These are phyloP conservation scores for Moniliella sp. DNA, from an alignment of 1,284 basidiomycete genomes.

Conservation along the genomic window DNA sequence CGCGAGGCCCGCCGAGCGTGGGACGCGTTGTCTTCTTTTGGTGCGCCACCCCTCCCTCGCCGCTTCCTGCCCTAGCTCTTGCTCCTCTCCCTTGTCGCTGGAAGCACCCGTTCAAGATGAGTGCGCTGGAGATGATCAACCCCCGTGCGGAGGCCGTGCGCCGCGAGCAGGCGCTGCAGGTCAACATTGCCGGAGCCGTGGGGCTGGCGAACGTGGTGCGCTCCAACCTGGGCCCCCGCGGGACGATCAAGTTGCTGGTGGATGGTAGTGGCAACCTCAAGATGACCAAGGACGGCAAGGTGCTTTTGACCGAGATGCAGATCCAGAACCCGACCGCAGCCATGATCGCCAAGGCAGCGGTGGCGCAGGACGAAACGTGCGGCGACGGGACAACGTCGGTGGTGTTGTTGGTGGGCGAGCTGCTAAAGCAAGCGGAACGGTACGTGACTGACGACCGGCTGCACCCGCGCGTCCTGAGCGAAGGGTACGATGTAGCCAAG, in stretches of 20 bases:
- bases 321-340: slow-evolving; percentile 93
- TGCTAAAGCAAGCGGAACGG: slow-evolving; percentile 89
- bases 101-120: slow-evolving; percentile 10
- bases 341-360: slow-evolving; percentile 93
- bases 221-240: slow-evolving; percentile 59
- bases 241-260: slow-evolving; percentile 92
- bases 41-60: too few relatives aligned
- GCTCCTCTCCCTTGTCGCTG: too few relatives aligned
- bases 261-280: slow-evolving; percentile 96
- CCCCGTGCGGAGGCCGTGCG: slow-evolving; percentile 65
- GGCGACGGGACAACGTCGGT: slow-evolving; percentile 96
- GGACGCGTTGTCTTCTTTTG: too few relatives aligned
- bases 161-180: slow-evolving; percentile 75
- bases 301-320: slow-evolving; percentile 96
- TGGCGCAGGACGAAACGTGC: slow-evolving; percentile 95
- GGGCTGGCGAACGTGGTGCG: slow-evolving; percentile 92
- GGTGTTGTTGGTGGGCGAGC: slow-evolving; percentile 84
- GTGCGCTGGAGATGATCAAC: slow-evolving; percentile 31
- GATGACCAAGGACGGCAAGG: slow-evolving; percentile 99
- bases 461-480: slow-evolving; percentile 80
- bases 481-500: slow-evolving; percentile 91
- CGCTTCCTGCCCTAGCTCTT: too few relatives aligned
- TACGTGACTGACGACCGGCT: slow-evolving; percentile 96
- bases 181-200: slow-evolving; percentile 61
- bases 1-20: too few relatives aligned